Base-by-base conservation (phyloP, 1,284 basidiomycete species). In the Ustilago nuda region DNA sequence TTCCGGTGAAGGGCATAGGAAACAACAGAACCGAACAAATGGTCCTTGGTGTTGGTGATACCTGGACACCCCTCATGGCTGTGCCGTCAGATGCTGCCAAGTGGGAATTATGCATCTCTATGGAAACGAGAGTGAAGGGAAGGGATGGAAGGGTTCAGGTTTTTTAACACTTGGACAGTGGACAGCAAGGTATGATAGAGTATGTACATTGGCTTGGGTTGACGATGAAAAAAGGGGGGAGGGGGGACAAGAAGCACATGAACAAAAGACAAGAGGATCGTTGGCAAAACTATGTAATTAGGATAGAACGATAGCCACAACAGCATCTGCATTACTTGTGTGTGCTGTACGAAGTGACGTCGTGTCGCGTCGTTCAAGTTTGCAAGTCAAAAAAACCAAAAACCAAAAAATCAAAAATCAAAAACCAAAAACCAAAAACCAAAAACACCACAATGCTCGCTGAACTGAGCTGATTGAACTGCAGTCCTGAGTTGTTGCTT, bases 281-380 rank as follows among this genome's bases (percentile, higher is more conserved):
- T 2, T 23, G 23, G 23, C 23, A 2, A 23, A 23, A 23, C 23
- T 23, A 23, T 23, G 23, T 23, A 23, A 23, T 3, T 23, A 23
- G 23, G 2, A 23, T 23, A 23, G 23, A 23, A 23, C 23, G 23
- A 23, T 23, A 23, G 23, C 23, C 23, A 23, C 23, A 23, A 23
- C 23, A 3, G 23, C 23, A 23, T 23, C 23, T 23, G 23, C 23
- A 23, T 23, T 23, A 23, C 23, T 23, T 23, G 23, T 23, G 23
- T 23, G 23, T 23, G 23, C 23, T 23, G 23, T 23, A 23, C 23
- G 23, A 3, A 13, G 15, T 3, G 6, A 41, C 30, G 50, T 52
- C 50, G 50, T 32, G 50, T 52, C 50, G 50, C 50, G 50, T 52
- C 50, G 50, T 52, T 35, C 30, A 52, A 52, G 23, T 23, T 33